Conservation (phyloP, 192 early-diverging fungal species). For the Mortierella alpina region DNA sequence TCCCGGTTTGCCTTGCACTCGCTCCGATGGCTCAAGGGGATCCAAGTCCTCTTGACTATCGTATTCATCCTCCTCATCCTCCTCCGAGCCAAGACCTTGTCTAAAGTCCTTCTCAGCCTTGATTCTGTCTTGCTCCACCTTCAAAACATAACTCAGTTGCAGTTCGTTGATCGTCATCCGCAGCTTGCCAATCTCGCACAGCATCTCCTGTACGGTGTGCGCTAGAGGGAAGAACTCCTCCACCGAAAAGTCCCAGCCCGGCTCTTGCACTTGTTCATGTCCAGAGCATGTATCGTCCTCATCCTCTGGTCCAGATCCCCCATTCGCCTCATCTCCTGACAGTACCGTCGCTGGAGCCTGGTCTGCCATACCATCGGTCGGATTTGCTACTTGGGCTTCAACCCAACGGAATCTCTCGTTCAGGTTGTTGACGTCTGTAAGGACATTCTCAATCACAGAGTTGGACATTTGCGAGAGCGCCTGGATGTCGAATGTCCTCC, state of each 20-base stretch:
- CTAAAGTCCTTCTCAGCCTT: slow-evolving; percentile 64
- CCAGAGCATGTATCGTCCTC: slow-evolving; percentile 2
- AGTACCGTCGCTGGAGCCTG: background rate
- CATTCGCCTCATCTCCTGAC: background rate
- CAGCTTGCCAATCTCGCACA: slow-evolving; percentile 62
- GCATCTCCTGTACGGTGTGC: slow-evolving; percentile 55
- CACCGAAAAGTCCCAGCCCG: slow-evolving; percentile 51
- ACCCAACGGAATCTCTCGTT: slow-evolving; percentile 61
- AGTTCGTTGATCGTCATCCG: slow-evolving; percentile 68
- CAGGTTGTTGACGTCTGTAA: slow-evolving; percentile 60
- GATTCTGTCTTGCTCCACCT: slow-evolving; percentile 63
- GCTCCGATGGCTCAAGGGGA: background rate
- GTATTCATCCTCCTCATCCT: background rate
- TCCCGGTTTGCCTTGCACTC: background rate
- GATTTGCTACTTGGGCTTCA: slow-evolving; percentile 39
- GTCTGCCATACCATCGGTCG: slow-evolving; percentile 28
- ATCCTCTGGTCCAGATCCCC: background rate
- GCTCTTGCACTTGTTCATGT: slow-evolving; percentile 2
- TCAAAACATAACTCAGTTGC: slow-evolving; percentile 68
- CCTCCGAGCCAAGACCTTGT: slow-evolving; percentile 11
- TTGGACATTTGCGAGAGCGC: slow-evolving; percentile 67
- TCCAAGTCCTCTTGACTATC: background rate
- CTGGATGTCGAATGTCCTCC: slow-evolving; percentile 66
- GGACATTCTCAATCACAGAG: slow-evolving; percentile 62
- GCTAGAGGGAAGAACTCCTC: slow-evolving; percentile 63